These are phyloP conservation scores for Chaetothyriales sp. DNA, from an alignment of 2,329 filamentous ascomycete species.

Conservation along the genomic window DNA sequence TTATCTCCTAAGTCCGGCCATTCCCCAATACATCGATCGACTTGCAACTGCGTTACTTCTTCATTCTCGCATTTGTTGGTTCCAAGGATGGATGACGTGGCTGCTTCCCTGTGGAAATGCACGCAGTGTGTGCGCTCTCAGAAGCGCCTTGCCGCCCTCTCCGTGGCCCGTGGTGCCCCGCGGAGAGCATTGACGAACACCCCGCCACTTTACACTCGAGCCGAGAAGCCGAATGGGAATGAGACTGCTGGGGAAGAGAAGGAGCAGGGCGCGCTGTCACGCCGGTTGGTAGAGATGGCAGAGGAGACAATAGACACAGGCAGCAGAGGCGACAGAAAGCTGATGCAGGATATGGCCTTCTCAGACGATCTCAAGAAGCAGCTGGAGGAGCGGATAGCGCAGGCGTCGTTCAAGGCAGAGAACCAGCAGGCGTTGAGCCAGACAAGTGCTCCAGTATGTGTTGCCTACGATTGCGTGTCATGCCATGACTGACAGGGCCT, in stretches of 20 bases:
- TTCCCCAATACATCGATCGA: neutral
- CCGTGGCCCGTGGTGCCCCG: neutral
- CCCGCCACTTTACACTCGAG: neutral
- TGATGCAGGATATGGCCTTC: slow-evolving; percentile 49
- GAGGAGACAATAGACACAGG: slow-evolving; percentile 45
- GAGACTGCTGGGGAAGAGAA: slow-evolving; percentile 10
- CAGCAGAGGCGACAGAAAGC: slow-evolving; percentile 41
- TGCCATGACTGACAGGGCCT: neutral
- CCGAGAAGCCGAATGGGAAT: neutral
- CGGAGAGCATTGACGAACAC: neutral
- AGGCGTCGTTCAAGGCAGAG: slow-evolving; percentile 40
- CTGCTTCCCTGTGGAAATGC: slow-evolving; percentile 13
- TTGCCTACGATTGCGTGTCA: neutral
- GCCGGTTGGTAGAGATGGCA: slow-evolving; percentile 45
- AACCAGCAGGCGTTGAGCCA: slow-evolving; percentile 42
- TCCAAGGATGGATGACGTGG: slow-evolving; percentile 11
- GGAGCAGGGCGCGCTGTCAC: slow-evolving; percentile 43
- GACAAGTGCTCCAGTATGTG: slow-evolving; percentile 36
- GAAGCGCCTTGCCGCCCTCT: slow-evolving; percentile 5
- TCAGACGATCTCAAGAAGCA: slow-evolving; percentile 45
- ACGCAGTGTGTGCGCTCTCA: slow-evolving; percentile 13
- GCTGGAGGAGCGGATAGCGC: slow-evolving; percentile 46
- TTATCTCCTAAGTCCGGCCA: neutral
- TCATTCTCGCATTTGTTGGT: neutral
- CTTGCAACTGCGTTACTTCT: neutral